Evolutionary conservation across 257 asterid genomes (phyloP).

Genomic region (Fraxinus cuspidata): DNA sequence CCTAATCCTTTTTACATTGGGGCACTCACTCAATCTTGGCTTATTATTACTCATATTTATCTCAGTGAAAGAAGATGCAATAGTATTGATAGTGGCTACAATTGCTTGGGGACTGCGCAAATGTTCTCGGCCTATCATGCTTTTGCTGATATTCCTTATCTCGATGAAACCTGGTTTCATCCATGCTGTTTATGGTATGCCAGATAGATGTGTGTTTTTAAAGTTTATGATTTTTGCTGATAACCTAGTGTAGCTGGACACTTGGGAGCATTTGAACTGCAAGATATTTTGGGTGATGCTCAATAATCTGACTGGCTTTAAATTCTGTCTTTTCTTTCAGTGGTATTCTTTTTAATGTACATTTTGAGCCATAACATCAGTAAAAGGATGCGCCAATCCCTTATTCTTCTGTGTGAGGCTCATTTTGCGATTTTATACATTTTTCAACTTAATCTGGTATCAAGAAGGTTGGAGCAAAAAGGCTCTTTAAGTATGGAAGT

Average conservation of each 20-base stretch:
- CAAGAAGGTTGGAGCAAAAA: constrained; percentile 62
- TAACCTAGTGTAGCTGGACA: constrained; percentile 19
- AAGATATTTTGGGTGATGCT: constrained; percentile 20
- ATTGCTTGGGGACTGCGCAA: constrained; percentile 97
- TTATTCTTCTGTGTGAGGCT: constrained; percentile 90
- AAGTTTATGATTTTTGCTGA: background rate
- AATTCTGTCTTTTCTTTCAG: constrained; percentile 55
- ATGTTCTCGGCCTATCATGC: constrained; percentile 91
- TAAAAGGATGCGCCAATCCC: constrained; percentile 74
- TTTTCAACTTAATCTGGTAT: constrained; percentile 85
- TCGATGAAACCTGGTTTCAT: constrained; percentile 92
- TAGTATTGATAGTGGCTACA: constrained; percentile 92
- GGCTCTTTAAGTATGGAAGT: constrained; percentile 68
- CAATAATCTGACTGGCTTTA: constrained; percentile 36
- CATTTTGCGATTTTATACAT: constrained; percentile 85
- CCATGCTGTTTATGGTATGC: constrained; percentile 94
- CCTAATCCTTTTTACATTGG: background rate
- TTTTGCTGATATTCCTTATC: constrained; percentile 81
- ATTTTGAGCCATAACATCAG: constrained; percentile 79
- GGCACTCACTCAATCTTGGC: no score
- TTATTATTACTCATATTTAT: constrained; percentile 21
- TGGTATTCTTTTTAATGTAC: constrained; percentile 84
- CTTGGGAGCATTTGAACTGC: constrained; percentile 4
- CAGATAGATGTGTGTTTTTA: constrained; percentile 15
- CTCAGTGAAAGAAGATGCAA: constrained; percentile 90